phyloP scores from a whole-genome alignment of 257 asterid species.

The Solanum lycopersicoides region DNA sequence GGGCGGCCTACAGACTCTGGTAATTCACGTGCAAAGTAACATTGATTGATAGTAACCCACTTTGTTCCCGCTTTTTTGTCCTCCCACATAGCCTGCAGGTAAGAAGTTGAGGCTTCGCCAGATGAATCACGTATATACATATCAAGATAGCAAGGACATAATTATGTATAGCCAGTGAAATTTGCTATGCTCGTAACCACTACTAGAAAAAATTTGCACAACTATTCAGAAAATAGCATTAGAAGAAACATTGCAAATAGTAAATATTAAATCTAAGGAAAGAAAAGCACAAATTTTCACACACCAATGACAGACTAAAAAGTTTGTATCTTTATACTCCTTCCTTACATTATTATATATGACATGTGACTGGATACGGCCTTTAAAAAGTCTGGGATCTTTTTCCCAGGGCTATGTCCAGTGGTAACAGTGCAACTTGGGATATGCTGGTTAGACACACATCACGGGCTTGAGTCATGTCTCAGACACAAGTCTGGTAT shows the following conservation, averaged over 20 bases:
- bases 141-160: neutral
- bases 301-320: neutral
- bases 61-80: slow-evolving; percentile 47
- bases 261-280: neutral
- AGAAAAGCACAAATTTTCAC: neutral
- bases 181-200: neutral
- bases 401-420: neutral
- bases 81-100: slow-evolving; percentile 87
- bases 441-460: neutral
- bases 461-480: neutral
- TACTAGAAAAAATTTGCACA: neutral
- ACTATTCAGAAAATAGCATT: neutral
- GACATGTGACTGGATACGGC: neutral
- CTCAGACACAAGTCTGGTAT: neutral
- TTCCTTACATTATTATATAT: neutral
- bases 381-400: neutral
- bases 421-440: neutral
- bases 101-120: neutral
- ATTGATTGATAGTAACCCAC: slow-evolving; percentile 67
- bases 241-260: neutral
- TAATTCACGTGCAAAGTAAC: slow-evolving; percentile 89
- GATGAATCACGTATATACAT: neutral
- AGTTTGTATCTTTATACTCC: neutral
- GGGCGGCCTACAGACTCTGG: slow-evolving; percentile 97
- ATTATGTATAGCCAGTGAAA: neutral